Conservation (phyloP, 1,139 yeast species). For the Geotrichum europaeum region DNA sequence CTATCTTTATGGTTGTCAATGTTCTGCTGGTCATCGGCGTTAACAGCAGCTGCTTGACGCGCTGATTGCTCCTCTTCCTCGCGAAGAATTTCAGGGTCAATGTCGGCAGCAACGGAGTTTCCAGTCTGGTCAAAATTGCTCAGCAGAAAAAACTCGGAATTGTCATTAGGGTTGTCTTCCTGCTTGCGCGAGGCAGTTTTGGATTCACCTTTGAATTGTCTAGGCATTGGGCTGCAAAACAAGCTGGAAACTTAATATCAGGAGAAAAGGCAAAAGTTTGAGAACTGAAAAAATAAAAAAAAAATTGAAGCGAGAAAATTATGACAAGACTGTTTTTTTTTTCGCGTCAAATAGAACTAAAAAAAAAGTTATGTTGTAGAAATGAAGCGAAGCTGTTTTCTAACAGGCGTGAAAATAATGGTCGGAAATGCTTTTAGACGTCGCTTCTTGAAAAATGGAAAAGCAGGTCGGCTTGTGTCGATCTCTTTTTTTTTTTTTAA, state of each 20-base stretch:
- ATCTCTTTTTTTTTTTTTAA: background rate
- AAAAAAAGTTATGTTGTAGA: background rate
- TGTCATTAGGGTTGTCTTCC: slow-evolving; percentile 9
- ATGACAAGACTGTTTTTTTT: background rate
- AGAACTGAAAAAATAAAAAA: background rate
- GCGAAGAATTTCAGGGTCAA: slow-evolving; percentile 32
- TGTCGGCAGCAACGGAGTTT: slow-evolving; percentile 26
- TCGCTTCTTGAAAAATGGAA: background rate
- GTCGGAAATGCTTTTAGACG: background rate
- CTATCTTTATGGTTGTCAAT: background rate
- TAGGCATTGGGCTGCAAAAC: background rate
- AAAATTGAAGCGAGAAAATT: background rate
- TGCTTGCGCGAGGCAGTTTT: background rate
- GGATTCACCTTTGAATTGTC: background rate
- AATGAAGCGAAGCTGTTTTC: background rate
- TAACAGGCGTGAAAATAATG: background rate
- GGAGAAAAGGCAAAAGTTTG: background rate
- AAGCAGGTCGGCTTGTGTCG: background rate
- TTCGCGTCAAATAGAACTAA: background rate
- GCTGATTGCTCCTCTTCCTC: slow-evolving; percentile 21
- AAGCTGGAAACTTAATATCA: background rate
- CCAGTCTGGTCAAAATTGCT: slow-evolving; percentile 16
- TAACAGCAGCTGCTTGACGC: slow-evolving; percentile 13
- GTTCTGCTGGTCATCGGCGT: background rate
- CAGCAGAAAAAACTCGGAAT: slow-evolving; percentile 12